Base-by-base conservation (phyloP, 2,329 filamentous ascomycete genomes). In the Stromatinia cepivora region DNA sequence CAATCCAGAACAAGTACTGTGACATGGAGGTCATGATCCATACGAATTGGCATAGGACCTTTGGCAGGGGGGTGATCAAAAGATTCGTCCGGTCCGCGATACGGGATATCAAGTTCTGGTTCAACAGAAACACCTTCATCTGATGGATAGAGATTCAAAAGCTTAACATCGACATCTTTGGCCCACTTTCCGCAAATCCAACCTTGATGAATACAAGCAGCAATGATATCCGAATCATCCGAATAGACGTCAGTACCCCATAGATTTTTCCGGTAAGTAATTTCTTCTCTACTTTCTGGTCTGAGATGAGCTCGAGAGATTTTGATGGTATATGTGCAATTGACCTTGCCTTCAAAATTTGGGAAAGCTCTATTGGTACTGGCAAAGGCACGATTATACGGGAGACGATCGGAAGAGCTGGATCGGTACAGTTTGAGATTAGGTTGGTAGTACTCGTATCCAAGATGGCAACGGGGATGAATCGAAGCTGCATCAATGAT, bases 171-270 rank as follows among this genome's bases (percentile, higher is more conserved):
- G 1, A 95, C 86, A 48, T 92, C 90, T 9, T 93, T 88, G 6
- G 88, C 84, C 91, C 94, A 97, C 75, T 94, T 92, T 46, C 94
- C 94, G 54, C 90, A 89, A 74, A 99, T 91, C 89, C 93, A 98
- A 4, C 95, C 95, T 1, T 90, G 89, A 79, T 99, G 95, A 58
- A 99, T 94, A 70, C 94, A 94, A 2, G 94, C 94, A 0, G 93
- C 94, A 34, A 99, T 86, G 0, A 95, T 88, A 77, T 99, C 95
- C 0, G 93, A 97, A 79, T 99, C 95, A 75, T 99, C 95, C 0
- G 93, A 97, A 78, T 98, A 98, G 9, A 99, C 86, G 50, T 96
- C 94, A 0, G 93, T 95, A 1, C 95, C 95, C 94, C 94, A 99
- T 0, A 99, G 79, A 10, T 92, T 92, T 28, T 91, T 87, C 46